Evolutionary conservation across 2,329 filamentous ascomycete genomes (phyloP).

Genomic region (Clonostachys sp.): DNA sequence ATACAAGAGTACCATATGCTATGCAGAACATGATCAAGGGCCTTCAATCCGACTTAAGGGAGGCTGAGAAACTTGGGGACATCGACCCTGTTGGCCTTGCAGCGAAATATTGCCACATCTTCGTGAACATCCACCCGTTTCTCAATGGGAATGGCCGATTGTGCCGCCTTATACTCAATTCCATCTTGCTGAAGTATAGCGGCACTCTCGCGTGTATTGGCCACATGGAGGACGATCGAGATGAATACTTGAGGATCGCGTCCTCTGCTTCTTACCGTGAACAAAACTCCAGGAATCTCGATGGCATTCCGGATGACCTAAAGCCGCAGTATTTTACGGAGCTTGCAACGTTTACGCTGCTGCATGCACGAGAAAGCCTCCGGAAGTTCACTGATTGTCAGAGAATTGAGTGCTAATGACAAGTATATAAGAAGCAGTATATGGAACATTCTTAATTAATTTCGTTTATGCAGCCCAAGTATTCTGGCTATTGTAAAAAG

Average conservation of each 20-base stretch:
- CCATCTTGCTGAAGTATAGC: not conserved
- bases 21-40: not conserved
- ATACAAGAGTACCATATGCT: too few relatives aligned
- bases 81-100: not conserved
- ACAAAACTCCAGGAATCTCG: too few relatives aligned
- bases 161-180: not conserved
- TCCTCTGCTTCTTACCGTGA: too few relatives aligned
- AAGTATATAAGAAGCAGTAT: too few relatives aligned
- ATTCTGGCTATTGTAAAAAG: too few relatives aligned
- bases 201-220: not conserved
- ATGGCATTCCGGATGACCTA: too few relatives aligned
- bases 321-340: not conserved
- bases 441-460: too few relatives aligned
- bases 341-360: not conserved
- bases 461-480: too few relatives aligned
- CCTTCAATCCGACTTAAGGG: not conserved
- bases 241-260: not conserved
- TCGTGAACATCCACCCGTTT: not conserved
- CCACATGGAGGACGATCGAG: not conserved
- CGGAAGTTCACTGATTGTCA: not conserved
- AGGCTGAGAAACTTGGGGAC: not conserved
- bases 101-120: not conserved
- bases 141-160: not conserved
- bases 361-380: too few relatives aligned
- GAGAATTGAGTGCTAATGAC: too few relatives aligned